phyloP scores from a whole-genome alignment of 805 yeast genomes.

The Komagataella pseudopastoris region DNA sequence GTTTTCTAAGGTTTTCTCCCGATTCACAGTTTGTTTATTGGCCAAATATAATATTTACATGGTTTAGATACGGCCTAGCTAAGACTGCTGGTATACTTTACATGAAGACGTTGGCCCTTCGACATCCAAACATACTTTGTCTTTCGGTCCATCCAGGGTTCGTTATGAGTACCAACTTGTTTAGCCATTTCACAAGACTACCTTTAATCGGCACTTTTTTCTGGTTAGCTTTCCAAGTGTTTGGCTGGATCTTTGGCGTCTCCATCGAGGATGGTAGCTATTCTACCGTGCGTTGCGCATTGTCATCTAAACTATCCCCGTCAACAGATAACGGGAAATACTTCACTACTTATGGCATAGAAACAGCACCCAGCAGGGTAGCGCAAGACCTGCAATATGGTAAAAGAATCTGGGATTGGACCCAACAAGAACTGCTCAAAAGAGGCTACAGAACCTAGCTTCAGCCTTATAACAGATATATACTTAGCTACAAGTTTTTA shows the following conservation, averaged over 20 bases:
- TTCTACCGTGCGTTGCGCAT: slow-evolving; percentile 49
- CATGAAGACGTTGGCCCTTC: slow-evolving; percentile 45
- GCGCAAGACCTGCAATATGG: slow-evolving; percentile 49
- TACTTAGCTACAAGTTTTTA: slow-evolving; percentile 35
- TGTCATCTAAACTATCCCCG: slow-evolving; percentile 33
- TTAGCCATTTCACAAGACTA: slow-evolving; percentile 63
- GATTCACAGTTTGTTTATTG: slow-evolving; percentile 33
- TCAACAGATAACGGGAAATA: slow-evolving; percentile 60
- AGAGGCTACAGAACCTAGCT: slow-evolving; percentile 25
- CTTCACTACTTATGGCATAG: slow-evolving; percentile 44
- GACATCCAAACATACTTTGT: slow-evolving; percentile 52
- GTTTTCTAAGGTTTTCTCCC: slow-evolving; percentile 31
- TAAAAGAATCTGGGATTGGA: slow-evolving; percentile 71
- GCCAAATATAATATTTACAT: slow-evolving; percentile 61
- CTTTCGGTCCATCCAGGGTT: slow-evolving; percentile 74
- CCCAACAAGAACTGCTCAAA: slow-evolving; percentile 42
- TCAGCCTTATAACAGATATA: not conserved
- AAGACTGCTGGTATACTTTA: slow-evolving; percentile 71
- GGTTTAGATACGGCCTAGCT: slow-evolving; percentile 68
- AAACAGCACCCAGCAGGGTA: slow-evolving; percentile 39
- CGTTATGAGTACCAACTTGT: slow-evolving; percentile 69
- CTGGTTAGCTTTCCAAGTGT: slow-evolving; percentile 57
- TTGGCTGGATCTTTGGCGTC: slow-evolving; percentile 60
- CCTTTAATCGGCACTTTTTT: slow-evolving; percentile 69
- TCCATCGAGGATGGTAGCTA: slow-evolving; percentile 58